Percentiles rank a stretch among this genome's conserved stretches.
phyloP scores from a whole-genome alignment of 2,329 filamentous ascomycete genomes.

The Aspergillus sp. region DNA sequence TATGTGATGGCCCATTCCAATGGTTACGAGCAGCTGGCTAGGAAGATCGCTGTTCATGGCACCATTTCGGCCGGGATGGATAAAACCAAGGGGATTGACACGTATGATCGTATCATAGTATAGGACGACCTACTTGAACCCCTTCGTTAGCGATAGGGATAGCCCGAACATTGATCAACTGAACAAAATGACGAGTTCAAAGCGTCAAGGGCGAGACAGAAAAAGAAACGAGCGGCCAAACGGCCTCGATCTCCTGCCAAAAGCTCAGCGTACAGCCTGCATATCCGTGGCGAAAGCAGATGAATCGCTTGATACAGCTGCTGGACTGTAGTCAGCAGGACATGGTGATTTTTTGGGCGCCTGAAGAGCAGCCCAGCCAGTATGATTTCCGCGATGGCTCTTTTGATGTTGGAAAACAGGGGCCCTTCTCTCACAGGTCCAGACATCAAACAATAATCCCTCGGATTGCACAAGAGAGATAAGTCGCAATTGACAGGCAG shows the following conservation, averaged over 20 bases:
- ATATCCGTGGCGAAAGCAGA: slow-evolving; percentile 32
- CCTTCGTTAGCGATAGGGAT: background rate
- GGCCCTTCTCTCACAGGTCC: too few relatives aligned
- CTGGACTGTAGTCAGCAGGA: slow-evolving; percentile 29
- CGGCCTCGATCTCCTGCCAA: background rate
- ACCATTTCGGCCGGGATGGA: slow-evolving; percentile 19
- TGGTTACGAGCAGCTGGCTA: slow-evolving; percentile 21
- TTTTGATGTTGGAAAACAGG: background rate
- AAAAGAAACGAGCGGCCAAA: background rate
- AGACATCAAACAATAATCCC: background rate
- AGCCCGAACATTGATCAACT: background rate
- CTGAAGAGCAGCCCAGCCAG: background rate
- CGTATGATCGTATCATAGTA: slow-evolving; percentile 5
- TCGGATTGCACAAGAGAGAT: slow-evolving; percentile 1
- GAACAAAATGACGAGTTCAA: background rate
- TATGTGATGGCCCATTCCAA: slow-evolving; percentile 30
- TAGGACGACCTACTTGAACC: too few relatives aligned
- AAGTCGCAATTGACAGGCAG: background rate
- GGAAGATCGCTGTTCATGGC: slow-evolving; percentile 15
- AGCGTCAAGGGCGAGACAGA: background rate
- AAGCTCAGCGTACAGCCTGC: slow-evolving; percentile 1
- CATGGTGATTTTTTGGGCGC: slow-evolving; percentile 5
- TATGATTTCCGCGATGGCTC: background rate
- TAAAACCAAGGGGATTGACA: slow-evolving; percentile 10
- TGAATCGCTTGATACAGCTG: slow-evolving; percentile 18